Percentiles rank a stretch among this genome's conserved stretches.
Conservation (phyloP, 176 grass and related monocot species). For the Neostapfia colusana region DNA sequence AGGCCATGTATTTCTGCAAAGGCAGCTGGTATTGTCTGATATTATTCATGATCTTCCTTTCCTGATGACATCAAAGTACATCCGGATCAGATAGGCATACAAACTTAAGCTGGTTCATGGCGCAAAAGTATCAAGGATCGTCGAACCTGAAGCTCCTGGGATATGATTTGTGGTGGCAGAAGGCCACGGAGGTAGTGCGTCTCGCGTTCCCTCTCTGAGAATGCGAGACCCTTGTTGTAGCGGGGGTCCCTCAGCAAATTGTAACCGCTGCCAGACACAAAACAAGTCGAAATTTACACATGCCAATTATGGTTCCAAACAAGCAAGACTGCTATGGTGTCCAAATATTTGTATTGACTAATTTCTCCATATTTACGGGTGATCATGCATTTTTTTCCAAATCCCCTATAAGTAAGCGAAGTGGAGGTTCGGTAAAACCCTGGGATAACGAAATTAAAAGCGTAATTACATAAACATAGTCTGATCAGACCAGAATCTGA, state of each 20-base stretch:
- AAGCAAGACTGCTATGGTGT: neutral
- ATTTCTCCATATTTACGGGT: neutral
- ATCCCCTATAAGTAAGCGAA: neutral
- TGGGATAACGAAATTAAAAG: neutral
- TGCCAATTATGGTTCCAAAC: neutral
- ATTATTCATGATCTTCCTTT: slow-evolving; percentile 89
- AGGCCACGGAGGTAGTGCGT: slow-evolving; percentile 79
- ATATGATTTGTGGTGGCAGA: slow-evolving; percentile 57
- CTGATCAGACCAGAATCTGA: slow-evolving; percentile 17
- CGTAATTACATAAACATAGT: neutral
- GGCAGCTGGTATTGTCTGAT: slow-evolving; percentile 81
- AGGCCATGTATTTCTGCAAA: slow-evolving; percentile 75
- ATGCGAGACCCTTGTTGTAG: slow-evolving; percentile 83
- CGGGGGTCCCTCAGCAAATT: slow-evolving; percentile 78
- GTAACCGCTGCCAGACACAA: slow-evolving; percentile 51
- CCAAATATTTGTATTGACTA: slow-evolving; percentile 1
- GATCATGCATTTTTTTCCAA: slow-evolving; percentile 1
- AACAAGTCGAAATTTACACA: neutral
- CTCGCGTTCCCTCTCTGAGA: slow-evolving; percentile 70
- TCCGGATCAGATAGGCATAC: slow-evolving; percentile 1
- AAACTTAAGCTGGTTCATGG: neutral
- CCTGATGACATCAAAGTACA: slow-evolving; percentile 49
- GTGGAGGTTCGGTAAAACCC: neutral
- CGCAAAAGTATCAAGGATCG: neutral
- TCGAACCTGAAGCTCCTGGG: slow-evolving; percentile 75